phyloP scores from a whole-genome alignment of 208 protist genomes.

The Trypanosoma brucei region DNA sequence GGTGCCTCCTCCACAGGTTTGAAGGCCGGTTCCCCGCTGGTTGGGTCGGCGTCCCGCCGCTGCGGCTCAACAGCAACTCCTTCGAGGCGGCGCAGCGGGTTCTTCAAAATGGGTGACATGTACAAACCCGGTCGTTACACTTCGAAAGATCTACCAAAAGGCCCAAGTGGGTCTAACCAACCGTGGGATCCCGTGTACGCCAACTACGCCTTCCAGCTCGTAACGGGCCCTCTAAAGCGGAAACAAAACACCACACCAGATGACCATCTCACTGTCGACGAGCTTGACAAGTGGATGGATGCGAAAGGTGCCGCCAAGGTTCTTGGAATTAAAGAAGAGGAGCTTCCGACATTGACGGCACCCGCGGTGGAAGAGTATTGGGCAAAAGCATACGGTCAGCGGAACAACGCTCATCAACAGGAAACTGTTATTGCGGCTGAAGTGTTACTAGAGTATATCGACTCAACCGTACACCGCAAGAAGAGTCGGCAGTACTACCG shows the following conservation, averaged over 20 bases:
- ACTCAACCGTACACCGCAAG: constrained; percentile 65
- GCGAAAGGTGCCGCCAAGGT: constrained; percentile 70
- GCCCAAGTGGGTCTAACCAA: constrained; percentile 24
- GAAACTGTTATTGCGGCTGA: constrained; percentile 80
- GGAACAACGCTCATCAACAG: constrained; percentile 52
- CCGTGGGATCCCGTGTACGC: constrained; percentile 42
- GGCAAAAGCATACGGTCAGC: constrained; percentile 50
- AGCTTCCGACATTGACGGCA: constrained; percentile 53
- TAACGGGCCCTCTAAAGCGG: constrained; percentile 51
- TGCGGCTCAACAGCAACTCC: constrained; percentile 16
- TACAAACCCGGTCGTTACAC: constrained; percentile 28
- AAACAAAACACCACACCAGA: constrained; percentile 54
- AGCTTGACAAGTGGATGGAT: constrained; percentile 82
- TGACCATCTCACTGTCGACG: constrained; percentile 69
- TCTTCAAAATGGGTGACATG: constrained; percentile 21
- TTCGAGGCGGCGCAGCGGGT: constrained; percentile 21
- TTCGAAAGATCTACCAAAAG: constrained; percentile 29
- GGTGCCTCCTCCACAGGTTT: neutral
- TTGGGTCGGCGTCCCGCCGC: constrained; percentile 29
- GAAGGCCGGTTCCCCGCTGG: neutral
- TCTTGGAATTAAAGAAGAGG: constrained; percentile 68
- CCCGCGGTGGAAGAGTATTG: constrained; percentile 52
- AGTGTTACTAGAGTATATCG: constrained; percentile 83
- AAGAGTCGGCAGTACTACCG: constrained; percentile 81
- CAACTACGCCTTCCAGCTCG: constrained; percentile 21